A percentile compares a stretch with the other conserved stretches of the same genome.
Evolutionary conservation across 176 grass and related monocot species (phyloP).

Genomic region (Cenchrus purpureus): DNA sequence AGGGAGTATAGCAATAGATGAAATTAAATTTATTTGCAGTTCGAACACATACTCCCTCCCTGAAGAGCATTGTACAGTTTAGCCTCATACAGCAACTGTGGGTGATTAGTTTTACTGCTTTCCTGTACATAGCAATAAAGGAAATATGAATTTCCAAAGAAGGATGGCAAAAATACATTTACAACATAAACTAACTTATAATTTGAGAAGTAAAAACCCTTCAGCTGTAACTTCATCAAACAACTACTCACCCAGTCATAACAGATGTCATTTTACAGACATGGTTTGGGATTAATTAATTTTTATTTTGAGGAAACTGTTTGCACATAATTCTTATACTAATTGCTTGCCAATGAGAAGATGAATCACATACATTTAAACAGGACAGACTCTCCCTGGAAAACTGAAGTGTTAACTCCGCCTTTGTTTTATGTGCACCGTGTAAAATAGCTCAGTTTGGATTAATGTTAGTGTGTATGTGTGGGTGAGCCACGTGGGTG

Average conservation of each 20-base stretch:
- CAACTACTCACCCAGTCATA: background rate
- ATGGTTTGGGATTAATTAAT: background rate
- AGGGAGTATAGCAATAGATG: background rate
- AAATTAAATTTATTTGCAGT: background rate
- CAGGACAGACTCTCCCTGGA: background rate
- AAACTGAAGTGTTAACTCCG: background rate
- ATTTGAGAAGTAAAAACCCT: background rate
- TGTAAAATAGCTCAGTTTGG: background rate
- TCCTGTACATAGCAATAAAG: constrained; percentile 54
- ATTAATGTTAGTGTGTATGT: no score
- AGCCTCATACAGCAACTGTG: constrained; percentile 82
- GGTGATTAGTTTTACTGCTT: constrained; percentile 82
- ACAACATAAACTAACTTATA: background rate
- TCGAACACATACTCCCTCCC: constrained; percentile 67
- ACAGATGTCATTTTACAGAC: constrained; percentile 4
- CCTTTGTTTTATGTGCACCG: background rate
- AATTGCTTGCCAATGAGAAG: background rate
- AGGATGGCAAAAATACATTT: background rate
- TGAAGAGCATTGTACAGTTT: constrained; percentile 85
- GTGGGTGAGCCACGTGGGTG: no score
- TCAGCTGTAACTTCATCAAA: constrained; percentile 19
- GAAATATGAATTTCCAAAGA: constrained; percentile 11
- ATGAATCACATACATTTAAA: background rate
- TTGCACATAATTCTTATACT: background rate
- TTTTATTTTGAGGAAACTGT: background rate